Base-by-base conservation (phyloP, 140 eudicot genomes). In the Cichorium intybus region DNA sequence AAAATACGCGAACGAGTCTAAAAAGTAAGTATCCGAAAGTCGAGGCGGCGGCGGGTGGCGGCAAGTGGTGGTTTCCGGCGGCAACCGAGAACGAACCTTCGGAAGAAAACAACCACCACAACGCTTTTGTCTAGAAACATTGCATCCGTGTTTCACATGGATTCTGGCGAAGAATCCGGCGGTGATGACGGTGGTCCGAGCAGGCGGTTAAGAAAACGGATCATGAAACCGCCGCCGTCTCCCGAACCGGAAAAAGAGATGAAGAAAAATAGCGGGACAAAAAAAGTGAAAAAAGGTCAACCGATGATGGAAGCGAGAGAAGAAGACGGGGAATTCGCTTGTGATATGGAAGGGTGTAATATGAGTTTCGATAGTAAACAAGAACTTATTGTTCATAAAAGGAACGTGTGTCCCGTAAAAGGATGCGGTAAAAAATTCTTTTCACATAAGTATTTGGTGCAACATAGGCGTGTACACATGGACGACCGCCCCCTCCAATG, bases 391-490 rank as follows among this genome's bases (percentile, higher is more conserved):
- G 53, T 75, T 55, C 99, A 93, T 37, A 85, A 93, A 50, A 55
- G 70, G 45, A 93, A 93, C 48, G 72, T 88, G 1, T 93, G 99
- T 66, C 99, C 96, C 0, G 93, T 88, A 0, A 74, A 83, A 53
- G 99, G 90, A 11, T 93, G 99, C 34, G 93, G 88, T 27, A 93
- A 93, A 86, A 93, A 83, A 29, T 93, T 93, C 88, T 88, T 93
- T 76, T 93, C 99, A 0, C 99, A 93, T 53, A 93, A 93, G 80
- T 93, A 93, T 61, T 77, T 93, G 20, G 96, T 93, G 51, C 99
- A 93, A 78, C 99, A 93, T 50, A 69, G 95, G 39, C 96, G 99
- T n/a, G 99, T 93, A 24, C 99, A 93, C 59, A 24, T 75, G 85
- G 99, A 93, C 24, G 96, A 81, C 61, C 93, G 99, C 10, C 99